phyloP scores from a whole-genome alignment of 768 basidiomycete genomes.

The Boletus sp. region DNA sequence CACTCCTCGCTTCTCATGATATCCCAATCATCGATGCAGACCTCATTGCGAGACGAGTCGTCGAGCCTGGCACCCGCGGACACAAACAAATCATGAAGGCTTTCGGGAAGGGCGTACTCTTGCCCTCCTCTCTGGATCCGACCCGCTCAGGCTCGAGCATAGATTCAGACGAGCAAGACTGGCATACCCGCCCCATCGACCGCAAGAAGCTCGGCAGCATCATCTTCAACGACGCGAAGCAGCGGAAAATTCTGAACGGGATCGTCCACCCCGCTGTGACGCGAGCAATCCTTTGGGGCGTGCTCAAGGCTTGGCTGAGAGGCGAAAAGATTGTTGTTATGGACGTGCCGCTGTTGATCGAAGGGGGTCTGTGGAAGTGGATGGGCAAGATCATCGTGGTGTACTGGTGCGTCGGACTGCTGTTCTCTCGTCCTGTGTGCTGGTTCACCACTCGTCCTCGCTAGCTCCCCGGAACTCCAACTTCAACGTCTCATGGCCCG shows the following conservation, averaged over 20 bases:
- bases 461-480: slow-evolving; percentile 80
- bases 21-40: slow-evolving; percentile 95
- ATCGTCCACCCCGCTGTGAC: slow-evolving; percentile 94
- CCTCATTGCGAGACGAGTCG: slow-evolving; percentile 79
- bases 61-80: slow-evolving; percentile 77
- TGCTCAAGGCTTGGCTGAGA: slow-evolving; percentile 68
- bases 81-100: slow-evolving; percentile 62
- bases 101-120: slow-evolving; percentile 73
- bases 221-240: slow-evolving; percentile 74
- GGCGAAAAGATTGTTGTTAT: slow-evolving; percentile 80
- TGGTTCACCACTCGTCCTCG: not conserved
- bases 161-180: not conserved
- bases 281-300: slow-evolving; percentile 66
- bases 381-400: slow-evolving; percentile 86
- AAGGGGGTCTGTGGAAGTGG: slow-evolving; percentile 80
- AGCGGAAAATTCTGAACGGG: slow-evolving; percentile 71
- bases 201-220: slow-evolving; percentile 80
- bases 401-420: slow-evolving; percentile 65
- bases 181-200: slow-evolving; percentile 67
- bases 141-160: not conserved
- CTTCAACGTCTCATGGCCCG: slow-evolving; percentile 78
- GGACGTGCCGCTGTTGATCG: slow-evolving; percentile 91
- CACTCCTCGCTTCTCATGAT: slow-evolving; percentile 58
- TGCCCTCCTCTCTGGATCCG: slow-evolving; percentile 21
- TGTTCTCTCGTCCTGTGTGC: not conserved